Evolutionary conservation across 495 filamentous ascomycete species (phyloP).

Genomic region (Lophiostoma macrostomum): DNA sequence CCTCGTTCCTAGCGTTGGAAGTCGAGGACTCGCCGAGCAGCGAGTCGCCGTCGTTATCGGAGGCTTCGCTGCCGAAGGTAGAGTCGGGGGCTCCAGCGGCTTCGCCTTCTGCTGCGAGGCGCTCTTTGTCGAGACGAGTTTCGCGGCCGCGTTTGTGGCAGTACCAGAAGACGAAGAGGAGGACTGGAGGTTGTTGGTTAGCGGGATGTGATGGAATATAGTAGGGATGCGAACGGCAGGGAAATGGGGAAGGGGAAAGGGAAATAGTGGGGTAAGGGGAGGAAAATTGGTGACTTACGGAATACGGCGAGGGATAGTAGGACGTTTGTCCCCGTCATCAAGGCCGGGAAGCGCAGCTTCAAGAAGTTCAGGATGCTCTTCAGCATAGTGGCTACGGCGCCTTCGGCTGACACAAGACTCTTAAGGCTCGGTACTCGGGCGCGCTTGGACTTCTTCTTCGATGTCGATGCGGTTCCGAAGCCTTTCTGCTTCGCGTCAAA

Average conservation of each 20-base stretch:
- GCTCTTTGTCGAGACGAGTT: conserved; percentile 69
- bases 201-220: neutral
- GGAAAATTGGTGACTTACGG: too few relatives aligned
- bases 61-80: conserved; percentile 14
- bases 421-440: conserved; percentile 62
- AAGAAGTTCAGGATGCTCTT: conserved; percentile 82
- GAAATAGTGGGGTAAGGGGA: too few relatives aligned
- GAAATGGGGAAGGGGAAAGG: too few relatives aligned
- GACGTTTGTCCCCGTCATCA: conserved; percentile 77
- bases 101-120: conserved; percentile 19
- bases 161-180: conserved; percentile 94
- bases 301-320: conserved; percentile 82
- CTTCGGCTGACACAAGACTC: conserved; percentile 80
- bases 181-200: conserved; percentile 51
- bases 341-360: conserved; percentile 77
- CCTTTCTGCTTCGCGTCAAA: conserved; percentile 54
- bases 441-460: conserved; percentile 45
- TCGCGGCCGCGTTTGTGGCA: conserved; percentile 92
- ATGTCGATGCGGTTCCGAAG: conserved; percentile 45
- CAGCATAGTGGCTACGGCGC: conserved; percentile 75
- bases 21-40: conserved; percentile 3
- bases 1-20: conserved; percentile 13
- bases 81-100: too few relatives aligned
- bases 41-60: conserved; percentile 12
- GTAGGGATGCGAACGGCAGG: too few relatives aligned